Conservation (phyloP, 192 early-diverging fungal genomes). For the Coemansia sp. region DNA sequence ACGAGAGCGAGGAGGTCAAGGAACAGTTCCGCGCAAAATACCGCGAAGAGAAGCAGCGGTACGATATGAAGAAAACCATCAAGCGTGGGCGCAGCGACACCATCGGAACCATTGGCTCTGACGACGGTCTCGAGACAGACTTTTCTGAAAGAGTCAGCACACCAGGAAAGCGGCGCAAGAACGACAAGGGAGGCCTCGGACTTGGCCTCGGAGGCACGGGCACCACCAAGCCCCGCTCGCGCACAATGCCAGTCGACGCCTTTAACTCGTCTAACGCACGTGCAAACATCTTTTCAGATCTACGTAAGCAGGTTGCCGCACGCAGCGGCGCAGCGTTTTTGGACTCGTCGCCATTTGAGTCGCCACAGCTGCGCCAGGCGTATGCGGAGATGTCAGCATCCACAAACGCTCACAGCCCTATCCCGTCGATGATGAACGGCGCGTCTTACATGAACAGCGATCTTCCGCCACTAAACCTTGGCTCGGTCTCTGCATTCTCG, state of each 20-base stretch:
- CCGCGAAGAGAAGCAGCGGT: slow-evolving; percentile 38
- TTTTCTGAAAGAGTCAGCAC: slow-evolving; percentile 7
- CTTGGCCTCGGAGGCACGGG: slow-evolving; percentile 1
- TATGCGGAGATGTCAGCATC: slow-evolving; percentile 17
- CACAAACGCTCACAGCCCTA: slow-evolving; percentile 4
- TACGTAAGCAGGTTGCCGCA: slow-evolving; percentile 45
- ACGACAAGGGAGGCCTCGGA: slow-evolving; percentile 7
- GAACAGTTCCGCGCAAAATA: slow-evolving; percentile 31
- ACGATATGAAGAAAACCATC: slow-evolving; percentile 32
- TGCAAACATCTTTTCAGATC: slow-evolving; percentile 19
- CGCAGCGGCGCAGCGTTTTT: slow-evolving; percentile 22
- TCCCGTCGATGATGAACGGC: slow-evolving; percentile 19
- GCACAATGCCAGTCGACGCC: slow-evolving; percentile 33
- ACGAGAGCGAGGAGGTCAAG: slow-evolving; percentile 52
- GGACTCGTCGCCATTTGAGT: slow-evolving; percentile 30
- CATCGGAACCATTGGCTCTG: neutral
- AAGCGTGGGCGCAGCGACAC: slow-evolving; percentile 27
- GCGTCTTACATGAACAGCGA: slow-evolving; percentile 15
- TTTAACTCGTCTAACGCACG: slow-evolving; percentile 21
- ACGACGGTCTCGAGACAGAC: slow-evolving; percentile 1
- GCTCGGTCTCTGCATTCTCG: slow-evolving; percentile 19
- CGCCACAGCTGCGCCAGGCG: slow-evolving; percentile 19
- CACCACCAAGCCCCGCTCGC: slow-evolving; percentile 35
- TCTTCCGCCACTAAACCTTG: slow-evolving; percentile 19
- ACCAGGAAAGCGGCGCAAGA: slow-evolving; percentile 18